Evolutionary conservation across 495 filamentous ascomycete species (phyloP).

Genomic region (Lasiosphaeriaceae sp.): DNA sequence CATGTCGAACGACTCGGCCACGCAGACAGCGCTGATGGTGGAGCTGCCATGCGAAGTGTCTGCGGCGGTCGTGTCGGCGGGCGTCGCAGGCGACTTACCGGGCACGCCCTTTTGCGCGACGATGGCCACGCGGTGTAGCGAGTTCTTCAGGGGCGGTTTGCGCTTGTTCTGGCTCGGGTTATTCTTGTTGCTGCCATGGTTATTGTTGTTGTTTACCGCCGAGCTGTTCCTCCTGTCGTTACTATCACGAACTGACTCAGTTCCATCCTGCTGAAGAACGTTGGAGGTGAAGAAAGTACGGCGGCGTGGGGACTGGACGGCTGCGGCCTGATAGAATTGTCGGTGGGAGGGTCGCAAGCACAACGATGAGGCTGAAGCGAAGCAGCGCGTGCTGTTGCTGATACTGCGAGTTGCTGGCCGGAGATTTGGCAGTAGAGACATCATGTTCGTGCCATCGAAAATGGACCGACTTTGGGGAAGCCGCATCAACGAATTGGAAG

Average conservation of each 20-base stretch:
- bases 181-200: slow-evolving; percentile 2
- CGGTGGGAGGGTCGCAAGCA: slow-evolving; percentile 9
- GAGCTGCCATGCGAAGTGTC: slow-evolving; percentile 32
- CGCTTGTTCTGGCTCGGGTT: slow-evolving; percentile 32
- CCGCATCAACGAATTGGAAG: background rate
- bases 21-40: slow-evolving; percentile 75
- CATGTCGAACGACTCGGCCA: slow-evolving; percentile 84
- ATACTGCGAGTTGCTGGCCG: slow-evolving; percentile 11
- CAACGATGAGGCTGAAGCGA: background rate
- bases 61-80: slow-evolving; percentile 4
- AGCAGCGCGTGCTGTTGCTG: slow-evolving; percentile 4
- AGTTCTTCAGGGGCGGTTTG: slow-evolving; percentile 42
- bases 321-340: slow-evolving; percentile 27
- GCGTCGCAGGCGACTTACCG: slow-evolving; percentile 8
- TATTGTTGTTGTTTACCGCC: slow-evolving; percentile 2
- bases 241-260: slow-evolving; percentile 4
- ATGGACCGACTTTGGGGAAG: background rate
- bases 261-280: slow-evolving; percentile 28
- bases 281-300: slow-evolving; percentile 41
- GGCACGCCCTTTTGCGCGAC: slow-evolving; percentile 37
- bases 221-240: background rate
- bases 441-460: slow-evolving; percentile 29
- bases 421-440: slow-evolving; percentile 16
- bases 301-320: slow-evolving; percentile 26
- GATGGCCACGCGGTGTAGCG: slow-evolving; percentile 40